A percentile compares a stretch with the other conserved stretches of the same genome.
phyloP scores from a whole-genome alignment of 129 eudicot species.

The Chrysanthemum makinoi region DNA sequence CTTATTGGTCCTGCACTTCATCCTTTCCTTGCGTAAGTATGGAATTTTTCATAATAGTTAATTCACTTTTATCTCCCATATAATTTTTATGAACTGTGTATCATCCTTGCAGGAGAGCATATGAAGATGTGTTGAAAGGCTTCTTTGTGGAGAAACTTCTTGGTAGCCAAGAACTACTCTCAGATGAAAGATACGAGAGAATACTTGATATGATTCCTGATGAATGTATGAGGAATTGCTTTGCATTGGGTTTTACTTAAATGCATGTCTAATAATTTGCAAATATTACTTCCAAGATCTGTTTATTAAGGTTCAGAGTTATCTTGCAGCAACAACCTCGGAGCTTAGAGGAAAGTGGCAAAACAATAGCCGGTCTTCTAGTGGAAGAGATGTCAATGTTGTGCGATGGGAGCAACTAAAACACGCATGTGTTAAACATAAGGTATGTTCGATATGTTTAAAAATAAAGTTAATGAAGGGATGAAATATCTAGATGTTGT shows the following conservation, averaged over 20 bases:
- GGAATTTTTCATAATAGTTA: not conserved
- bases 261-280: not conserved
- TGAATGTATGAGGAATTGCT: conserved; percentile 48
- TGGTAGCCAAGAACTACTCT: conserved; percentile 64
- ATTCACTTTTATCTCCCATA: not conserved
- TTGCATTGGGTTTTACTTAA: not conserved
- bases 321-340: conserved; percentile 58
- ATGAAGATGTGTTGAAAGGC: conserved; percentile 53
- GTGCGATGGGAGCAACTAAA: conserved; percentile 82
- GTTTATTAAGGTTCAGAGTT: conserved; percentile 2
- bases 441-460: conserved; percentile 42
- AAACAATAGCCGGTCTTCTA: conserved; percentile 57
- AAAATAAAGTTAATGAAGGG: not conserved
- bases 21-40: conserved; percentile 67
- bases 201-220: conserved; percentile 88
- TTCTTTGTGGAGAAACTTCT: conserved; percentile 71
- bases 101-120: conserved; percentile 70
- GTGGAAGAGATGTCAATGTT: conserved; percentile 54
- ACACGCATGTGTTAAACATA: conserved; percentile 67
- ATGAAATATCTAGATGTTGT: conserved; percentile 39
- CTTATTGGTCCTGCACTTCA: conserved; percentile 60
- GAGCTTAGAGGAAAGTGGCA: conserved; percentile 81
- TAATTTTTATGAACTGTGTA: not conserved
- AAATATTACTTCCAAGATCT: conserved; percentile 18
- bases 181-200: conserved; percentile 77